A percentile compares a stretch with the other conserved stretches of the same genome.
phyloP scores from a whole-genome alignment of 2,329 filamentous ascomycete genomes.

The Metarhizium robertsii region DNA sequence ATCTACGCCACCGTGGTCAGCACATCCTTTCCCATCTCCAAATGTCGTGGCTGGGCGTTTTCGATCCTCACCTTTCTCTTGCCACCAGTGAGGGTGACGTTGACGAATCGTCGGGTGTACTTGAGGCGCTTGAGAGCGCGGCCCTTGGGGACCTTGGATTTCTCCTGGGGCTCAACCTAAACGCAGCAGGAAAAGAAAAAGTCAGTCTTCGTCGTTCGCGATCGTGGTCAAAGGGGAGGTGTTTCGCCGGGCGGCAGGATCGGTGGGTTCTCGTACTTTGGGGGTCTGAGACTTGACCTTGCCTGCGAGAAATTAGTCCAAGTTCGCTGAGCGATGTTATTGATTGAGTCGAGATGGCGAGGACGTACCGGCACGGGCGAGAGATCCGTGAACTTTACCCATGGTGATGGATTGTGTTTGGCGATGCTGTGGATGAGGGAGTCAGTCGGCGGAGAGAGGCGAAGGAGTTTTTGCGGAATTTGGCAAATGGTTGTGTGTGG shows the following conservation, averaged over 20 bases:
- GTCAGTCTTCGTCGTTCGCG: constrained; percentile 22
- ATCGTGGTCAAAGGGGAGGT: not conserved
- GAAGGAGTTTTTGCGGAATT: constrained; percentile 26
- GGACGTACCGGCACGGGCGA: constrained; percentile 65
- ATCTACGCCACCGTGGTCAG: constrained; percentile 44
- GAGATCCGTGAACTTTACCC: constrained; percentile 91
- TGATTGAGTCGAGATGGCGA: constrained; percentile 1
- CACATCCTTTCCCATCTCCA: not conserved
- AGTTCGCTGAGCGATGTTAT: not conserved
- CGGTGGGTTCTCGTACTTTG: constrained; percentile 53
- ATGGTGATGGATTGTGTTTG: constrained; percentile 47
- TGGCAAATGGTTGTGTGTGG: constrained; percentile 29
- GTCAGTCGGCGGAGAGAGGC: constrained; percentile 14
- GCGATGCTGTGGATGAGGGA: constrained; percentile 27
- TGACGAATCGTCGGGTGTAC: constrained; percentile 97
- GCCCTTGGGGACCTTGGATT: constrained; percentile 94
- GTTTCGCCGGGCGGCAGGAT: constrained; percentile 3
- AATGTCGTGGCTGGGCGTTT: too few relatives aligned
- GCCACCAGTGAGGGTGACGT: constrained; percentile 93
- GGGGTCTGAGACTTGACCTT: constrained; percentile 97
- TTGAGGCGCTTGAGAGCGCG: constrained; percentile 93
- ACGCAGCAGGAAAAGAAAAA: constrained; percentile 7
- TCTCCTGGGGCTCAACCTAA: constrained; percentile 84
- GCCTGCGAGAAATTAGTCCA: constrained; percentile 52
- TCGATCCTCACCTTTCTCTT: constrained; percentile 77